A percentile compares a stretch with the other conserved stretches of the same genome.
These are phyloP conservation scores for Podosphaera xanthii DNA, from an alignment of 2,329 filamentous ascomycete genomes.

Conservation along the genomic window DNA sequence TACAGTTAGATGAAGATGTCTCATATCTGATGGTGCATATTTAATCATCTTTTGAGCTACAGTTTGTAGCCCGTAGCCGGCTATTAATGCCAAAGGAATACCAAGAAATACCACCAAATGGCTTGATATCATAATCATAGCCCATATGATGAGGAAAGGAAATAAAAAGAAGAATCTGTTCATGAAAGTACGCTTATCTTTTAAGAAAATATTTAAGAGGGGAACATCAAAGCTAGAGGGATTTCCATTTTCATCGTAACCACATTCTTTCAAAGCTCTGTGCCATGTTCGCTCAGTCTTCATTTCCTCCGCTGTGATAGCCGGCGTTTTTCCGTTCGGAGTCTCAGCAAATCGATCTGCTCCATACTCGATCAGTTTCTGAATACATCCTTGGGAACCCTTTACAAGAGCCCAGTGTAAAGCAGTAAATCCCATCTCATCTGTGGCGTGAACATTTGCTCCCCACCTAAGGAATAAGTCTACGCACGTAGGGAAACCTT, in stretches of 20 bases:
- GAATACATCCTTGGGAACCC: slow-evolving; percentile 68
- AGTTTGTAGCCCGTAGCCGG: slow-evolving; percentile 53
- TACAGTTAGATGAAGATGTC: slow-evolving; percentile 72
- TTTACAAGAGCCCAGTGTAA: slow-evolving; percentile 94
- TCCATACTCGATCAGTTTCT: slow-evolving; percentile 89
- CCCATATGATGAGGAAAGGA: slow-evolving; percentile 58
- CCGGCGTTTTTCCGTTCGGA: slow-evolving; percentile 71
- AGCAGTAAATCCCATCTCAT: slow-evolving; percentile 84
- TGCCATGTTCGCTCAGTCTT: slow-evolving; percentile 68
- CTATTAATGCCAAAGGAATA: slow-evolving; percentile 44
- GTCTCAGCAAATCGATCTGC: slow-evolving; percentile 83
- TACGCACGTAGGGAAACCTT: slow-evolving; percentile 79
- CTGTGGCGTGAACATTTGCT: slow-evolving; percentile 70
- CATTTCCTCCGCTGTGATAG: slow-evolving; percentile 69
- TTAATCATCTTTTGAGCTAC: slow-evolving; percentile 53
- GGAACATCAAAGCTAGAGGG: slow-evolving; percentile 48
- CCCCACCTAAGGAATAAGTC: slow-evolving; percentile 89
- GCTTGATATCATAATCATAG: slow-evolving; percentile 48
- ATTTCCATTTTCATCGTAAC: slow-evolving; percentile 60
- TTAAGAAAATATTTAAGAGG: slow-evolving; percentile 44
- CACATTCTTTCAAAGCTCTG: slow-evolving; percentile 59
- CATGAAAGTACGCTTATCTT: slow-evolving; percentile 58
- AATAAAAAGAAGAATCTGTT: slow-evolving; percentile 75
- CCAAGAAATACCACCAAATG: slow-evolving; percentile 52
- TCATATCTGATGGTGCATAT: slow-evolving; percentile 72